Base-by-base conservation (phyloP, 345 rosid genomes). In the Leavenworthia alabamica region DNA sequence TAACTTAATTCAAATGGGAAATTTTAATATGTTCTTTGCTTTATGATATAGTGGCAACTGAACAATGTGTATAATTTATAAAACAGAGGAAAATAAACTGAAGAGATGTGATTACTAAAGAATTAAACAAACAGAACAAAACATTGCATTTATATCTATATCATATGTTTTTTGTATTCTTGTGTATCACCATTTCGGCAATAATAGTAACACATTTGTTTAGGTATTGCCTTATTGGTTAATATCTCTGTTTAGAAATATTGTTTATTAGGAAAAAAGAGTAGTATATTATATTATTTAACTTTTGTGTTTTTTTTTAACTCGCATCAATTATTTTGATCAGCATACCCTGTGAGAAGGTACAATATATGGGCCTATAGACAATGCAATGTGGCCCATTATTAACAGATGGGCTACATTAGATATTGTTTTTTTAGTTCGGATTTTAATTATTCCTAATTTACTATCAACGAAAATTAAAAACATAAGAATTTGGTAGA, bases 1-100 rank as follows among this genome's bases (percentile, higher is more conserved):
- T 24, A 59, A 31, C 13, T 66, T 46, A 60, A 43, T 51, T 51
- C 66, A 42, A 43, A 42, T 32, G 28, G 29, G 9, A 16, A 44
- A 6, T 22, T 19, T 54, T 8, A 44, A 44, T 28, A 22, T 4
- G 46, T 17, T 29, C 42, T 10, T 54, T 52, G 5, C 1, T 67
- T 58, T 66, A 17, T 19, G 7, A 36, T 54, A 10, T 37, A 17
- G 2, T 66, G 50, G 39, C 50, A 36, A 35, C 1, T 4, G 47
- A 58, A 31, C 59, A 40, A 67, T 57, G 44, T 31, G 6, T 64
- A 28, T 7, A 7, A 28, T 7, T 1, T 28, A 36, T 36, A 37
- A 37, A 41, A 42, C 31, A 45, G 39, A 36, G 31, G 8, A 66
- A 16, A 16, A 8, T 5, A 35, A 33, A 24, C 60, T 5, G 1